Evolutionary conservation across 225 moss, liverwort and hornwort genomes (phyloP).

Genomic region (Anthoceros angustus): DNA sequence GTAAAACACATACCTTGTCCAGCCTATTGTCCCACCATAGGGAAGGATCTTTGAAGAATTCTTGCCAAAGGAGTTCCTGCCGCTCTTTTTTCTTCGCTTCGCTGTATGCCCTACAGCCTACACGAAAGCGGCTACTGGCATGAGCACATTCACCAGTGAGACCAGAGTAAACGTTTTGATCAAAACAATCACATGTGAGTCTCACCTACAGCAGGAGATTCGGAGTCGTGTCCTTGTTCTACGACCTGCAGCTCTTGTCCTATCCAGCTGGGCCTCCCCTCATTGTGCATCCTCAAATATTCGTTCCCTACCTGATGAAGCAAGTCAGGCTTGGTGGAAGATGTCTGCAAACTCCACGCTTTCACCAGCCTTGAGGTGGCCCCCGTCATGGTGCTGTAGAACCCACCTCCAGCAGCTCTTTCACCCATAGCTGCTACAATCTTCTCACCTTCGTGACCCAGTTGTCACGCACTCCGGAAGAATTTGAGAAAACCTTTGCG

Average conservation of each 20-base stretch:
- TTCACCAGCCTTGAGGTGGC: no score
- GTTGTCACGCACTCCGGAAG: not conserved
- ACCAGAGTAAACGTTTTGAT: no score
- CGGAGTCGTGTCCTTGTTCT: no score
- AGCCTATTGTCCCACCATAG: constrained; percentile 1
- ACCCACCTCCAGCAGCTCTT: not conserved
- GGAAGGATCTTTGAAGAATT: not conserved
- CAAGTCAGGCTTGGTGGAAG: no score
- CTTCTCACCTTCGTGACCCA: not conserved
- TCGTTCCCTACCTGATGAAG: no score
- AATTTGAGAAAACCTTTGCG: not conserved
- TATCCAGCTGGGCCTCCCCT: no score
- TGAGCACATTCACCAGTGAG: not conserved
- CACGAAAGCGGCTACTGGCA: not conserved
- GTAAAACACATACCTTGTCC: not conserved
- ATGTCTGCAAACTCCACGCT: no score
- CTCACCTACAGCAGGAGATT: no score
- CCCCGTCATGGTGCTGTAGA: no score
- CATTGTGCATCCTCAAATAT: no score
- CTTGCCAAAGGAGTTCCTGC: not conserved
- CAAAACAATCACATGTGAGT: no score
- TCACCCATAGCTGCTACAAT: not conserved
- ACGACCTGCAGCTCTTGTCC: no score
- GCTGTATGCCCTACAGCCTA: not conserved
- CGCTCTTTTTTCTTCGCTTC: not conserved